phyloP scores from a whole-genome alignment of 768 basidiomycete species.

The Kwoniella newhampshirensis region DNA sequence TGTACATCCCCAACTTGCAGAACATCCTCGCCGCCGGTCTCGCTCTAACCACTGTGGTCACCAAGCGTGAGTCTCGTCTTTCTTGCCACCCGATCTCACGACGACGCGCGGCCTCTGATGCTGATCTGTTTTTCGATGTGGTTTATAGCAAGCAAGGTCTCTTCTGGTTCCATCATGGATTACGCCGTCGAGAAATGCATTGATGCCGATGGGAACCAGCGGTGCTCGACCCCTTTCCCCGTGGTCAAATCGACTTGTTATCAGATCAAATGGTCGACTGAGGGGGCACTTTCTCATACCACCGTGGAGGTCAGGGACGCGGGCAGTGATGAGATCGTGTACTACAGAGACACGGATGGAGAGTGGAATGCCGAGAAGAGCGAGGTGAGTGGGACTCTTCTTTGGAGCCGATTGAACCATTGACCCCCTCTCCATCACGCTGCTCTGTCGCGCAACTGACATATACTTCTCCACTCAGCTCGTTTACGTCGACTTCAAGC shows the following conservation, averaged over 20 bases:
- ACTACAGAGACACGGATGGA: slow-evolving; percentile 49
- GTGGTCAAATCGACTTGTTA: slow-evolving; percentile 46
- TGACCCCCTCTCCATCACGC: neutral
- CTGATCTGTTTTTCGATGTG: neutral
- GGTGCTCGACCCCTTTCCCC: slow-evolving; percentile 50
- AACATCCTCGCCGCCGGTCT: slow-evolving; percentile 42
- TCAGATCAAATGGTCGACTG: slow-evolving; percentile 47
- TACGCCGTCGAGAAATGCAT: slow-evolving; percentile 47
- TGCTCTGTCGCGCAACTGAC: neutral
- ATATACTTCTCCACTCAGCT: slow-evolving; percentile 25
- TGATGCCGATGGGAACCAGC: slow-evolving; percentile 38
- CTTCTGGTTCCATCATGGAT: slow-evolving; percentile 43
- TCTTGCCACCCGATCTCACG: slow-evolving; percentile 18
- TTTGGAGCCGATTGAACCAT: neutral
- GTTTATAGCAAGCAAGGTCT: slow-evolving; percentile 33
- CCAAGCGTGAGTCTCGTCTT: slow-evolving; percentile 33
- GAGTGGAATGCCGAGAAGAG: slow-evolving; percentile 49
- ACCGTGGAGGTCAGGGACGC: slow-evolving; percentile 50
- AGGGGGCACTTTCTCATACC: slow-evolving; percentile 47
- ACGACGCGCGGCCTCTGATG: slow-evolving; percentile 3
- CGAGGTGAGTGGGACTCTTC: slow-evolving; percentile 45
- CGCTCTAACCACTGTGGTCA: slow-evolving; percentile 31
- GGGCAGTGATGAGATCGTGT: slow-evolving; percentile 43
- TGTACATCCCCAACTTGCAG: slow-evolving; percentile 49
- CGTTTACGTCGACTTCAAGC: slow-evolving; percentile 51